These are phyloP conservation scores for Dactylella cylindrospora DNA, from an alignment of 2,329 filamentous ascomycete genomes.

Conservation along the genomic window DNA sequence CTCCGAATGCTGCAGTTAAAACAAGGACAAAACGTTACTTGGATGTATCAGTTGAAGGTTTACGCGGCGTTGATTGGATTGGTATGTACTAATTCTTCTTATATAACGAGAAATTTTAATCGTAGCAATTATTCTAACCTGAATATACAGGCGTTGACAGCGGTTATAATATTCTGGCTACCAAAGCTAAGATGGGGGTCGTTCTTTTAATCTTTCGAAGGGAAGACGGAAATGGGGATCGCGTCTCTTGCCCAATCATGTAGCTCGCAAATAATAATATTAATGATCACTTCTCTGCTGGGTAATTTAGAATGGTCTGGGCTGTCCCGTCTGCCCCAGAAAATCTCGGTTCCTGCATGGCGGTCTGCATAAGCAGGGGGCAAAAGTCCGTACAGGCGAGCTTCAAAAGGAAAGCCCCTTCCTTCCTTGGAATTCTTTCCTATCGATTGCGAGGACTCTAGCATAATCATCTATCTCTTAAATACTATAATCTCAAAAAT, in stretches of 20 bases:
- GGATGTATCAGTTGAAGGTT: conserved; percentile 43
- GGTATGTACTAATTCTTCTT: conserved; percentile 10
- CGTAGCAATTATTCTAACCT: background rate
- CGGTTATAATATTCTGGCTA: conserved; percentile 39
- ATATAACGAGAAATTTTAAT: background rate
- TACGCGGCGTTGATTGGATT: conserved; percentile 42
- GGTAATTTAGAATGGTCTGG: too few species aligned
- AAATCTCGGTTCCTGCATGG: too few species aligned
- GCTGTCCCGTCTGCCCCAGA: too few species aligned
- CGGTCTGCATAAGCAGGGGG: too few species aligned
- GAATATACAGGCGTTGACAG: conserved; percentile 24
- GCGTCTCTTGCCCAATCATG: background rate
- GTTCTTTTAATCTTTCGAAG: conserved; percentile 12
- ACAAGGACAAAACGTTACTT: conserved; percentile 40
- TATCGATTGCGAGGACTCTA: too few species aligned
- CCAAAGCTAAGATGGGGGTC: conserved; percentile 42
- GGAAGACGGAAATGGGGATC: too few species aligned
- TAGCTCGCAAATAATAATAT: background rate
- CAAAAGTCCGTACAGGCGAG: too few species aligned
- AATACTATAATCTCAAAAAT: too few species aligned
- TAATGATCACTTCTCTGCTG: too few species aligned
- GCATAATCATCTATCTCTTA: too few species aligned
- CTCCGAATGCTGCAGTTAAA: conserved; percentile 40
- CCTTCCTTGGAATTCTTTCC: too few species aligned
- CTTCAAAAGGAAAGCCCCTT: too few species aligned